A percentile compares a stretch with the other conserved stretches of the same genome.
Conservation (phyloP, 768 basidiomycete genomes). For the Plicaturopsis crispa region DNA sequence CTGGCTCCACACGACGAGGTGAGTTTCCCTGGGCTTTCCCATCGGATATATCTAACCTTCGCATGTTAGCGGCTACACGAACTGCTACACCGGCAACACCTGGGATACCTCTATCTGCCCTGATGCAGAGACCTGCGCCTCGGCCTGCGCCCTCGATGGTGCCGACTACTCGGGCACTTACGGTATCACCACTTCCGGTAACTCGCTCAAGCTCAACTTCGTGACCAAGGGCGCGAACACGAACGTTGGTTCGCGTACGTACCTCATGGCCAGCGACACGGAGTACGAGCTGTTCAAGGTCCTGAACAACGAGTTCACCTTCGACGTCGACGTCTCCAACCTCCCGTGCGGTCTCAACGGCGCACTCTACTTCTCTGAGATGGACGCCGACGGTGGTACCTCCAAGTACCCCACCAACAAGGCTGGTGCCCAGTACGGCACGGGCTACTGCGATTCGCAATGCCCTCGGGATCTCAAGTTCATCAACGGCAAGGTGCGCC, state of each 20-base stretch:
- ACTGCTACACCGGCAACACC: constrained; percentile 47
- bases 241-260: constrained; percentile 38
- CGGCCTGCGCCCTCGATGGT: constrained; percentile 34
- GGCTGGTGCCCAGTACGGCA: constrained; percentile 54
- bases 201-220: constrained; percentile 41
- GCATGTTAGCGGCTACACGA: constrained; percentile 28
- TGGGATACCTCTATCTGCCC: constrained; percentile 48
- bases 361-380: constrained; percentile 53
- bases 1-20: constrained; percentile 34
- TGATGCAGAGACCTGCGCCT: constrained; percentile 37
- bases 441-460: constrained; percentile 62
- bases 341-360: constrained; percentile 56
- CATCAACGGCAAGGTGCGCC: constrained; percentile 45
- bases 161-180: constrained; percentile 44
- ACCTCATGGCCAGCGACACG: constrained; percentile 39
- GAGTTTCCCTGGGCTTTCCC: too few species aligned
- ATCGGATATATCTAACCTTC: too few species aligned
- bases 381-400: constrained; percentile 51
- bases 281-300: constrained; percentile 37
- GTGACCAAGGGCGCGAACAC: constrained; percentile 26
- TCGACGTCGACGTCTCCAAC: constrained; percentile 52
- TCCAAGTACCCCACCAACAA: constrained; percentile 44
- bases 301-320: constrained; percentile 49
- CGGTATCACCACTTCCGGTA: constrained; percentile 41
- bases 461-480: constrained; percentile 55